Conservation (phyloP, 257 asterid species). For the Solanum lycopersicoides region DNA sequence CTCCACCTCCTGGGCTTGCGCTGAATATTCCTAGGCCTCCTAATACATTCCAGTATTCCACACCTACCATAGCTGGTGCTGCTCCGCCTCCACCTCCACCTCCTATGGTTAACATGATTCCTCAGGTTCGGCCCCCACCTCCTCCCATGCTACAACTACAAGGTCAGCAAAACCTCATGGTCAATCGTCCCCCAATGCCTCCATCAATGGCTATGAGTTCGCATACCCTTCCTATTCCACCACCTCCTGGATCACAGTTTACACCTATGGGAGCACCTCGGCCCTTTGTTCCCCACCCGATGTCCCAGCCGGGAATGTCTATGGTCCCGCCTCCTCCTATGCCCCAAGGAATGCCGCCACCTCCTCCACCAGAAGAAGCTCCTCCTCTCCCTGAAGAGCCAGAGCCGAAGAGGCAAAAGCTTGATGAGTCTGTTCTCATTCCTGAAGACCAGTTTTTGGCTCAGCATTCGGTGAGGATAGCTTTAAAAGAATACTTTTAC, state of each 20-base stretch:
- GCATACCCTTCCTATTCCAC: constrained; percentile 46
- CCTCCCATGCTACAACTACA: constrained; percentile 64
- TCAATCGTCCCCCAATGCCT: constrained; percentile 60
- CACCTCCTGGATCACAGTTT: constrained; percentile 82
- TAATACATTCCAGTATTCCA: constrained; percentile 39
- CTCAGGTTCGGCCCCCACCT: constrained; percentile 57
- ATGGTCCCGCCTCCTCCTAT: constrained; percentile 76
- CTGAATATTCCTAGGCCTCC: constrained; percentile 79
- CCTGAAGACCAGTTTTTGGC: constrained; percentile 89
- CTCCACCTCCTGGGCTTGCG: constrained; percentile 79
- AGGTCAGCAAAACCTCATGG: constrained; percentile 55
- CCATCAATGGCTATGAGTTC: constrained; percentile 33
- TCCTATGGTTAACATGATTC: constrained; percentile 48
- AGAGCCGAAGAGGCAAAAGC: constrained; percentile 88
- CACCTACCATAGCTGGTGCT: constrained; percentile 28
- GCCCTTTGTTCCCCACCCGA: constrained; percentile 34
- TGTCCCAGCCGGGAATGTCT: constrained; percentile 69
- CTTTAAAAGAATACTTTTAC: not conserved
- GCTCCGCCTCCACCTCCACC: constrained; percentile 71
- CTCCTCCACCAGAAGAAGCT: constrained; percentile 90
- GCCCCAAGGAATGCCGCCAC: constrained; percentile 72
- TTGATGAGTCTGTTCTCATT: constrained; percentile 69
- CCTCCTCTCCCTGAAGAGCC: constrained; percentile 98
- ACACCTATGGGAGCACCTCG: constrained; percentile 56
- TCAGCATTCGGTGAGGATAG: constrained; percentile 47